A percentile compares a stretch with the other conserved stretches of the same genome.
phyloP scores from a whole-genome alignment of 805 yeast genomes.

The baker's yeast (Saccharomyces cerevisiae) region DNA sequence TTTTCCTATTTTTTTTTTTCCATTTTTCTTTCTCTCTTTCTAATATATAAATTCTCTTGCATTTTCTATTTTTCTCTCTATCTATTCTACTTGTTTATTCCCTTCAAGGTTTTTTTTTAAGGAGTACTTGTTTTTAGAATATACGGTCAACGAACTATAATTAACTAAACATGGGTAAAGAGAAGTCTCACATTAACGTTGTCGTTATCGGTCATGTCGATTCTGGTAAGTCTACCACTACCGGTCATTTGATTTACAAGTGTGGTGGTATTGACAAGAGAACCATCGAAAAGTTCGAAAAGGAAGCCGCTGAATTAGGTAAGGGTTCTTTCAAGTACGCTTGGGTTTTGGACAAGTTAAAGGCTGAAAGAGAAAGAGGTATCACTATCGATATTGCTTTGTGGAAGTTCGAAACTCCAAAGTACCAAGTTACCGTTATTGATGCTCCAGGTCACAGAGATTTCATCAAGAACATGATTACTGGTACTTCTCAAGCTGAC shows the following conservation, averaged over 20 bases:
- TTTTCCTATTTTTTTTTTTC: background rate
- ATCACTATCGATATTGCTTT: conserved; percentile 90
- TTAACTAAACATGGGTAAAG: conserved; percentile 63
- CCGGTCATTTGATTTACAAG: conserved; percentile 98
- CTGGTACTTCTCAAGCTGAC: conserved; percentile 93
- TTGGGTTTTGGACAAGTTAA: conserved; percentile 91
- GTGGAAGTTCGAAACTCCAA: conserved; percentile 89
- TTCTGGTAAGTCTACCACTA: conserved; percentile 97
- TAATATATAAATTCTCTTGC: background rate
- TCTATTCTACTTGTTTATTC: background rate
- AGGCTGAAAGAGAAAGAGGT: conserved; percentile 97
- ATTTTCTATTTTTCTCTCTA: background rate
- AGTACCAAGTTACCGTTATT: conserved; percentile 81
- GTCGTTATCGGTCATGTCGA: conserved; percentile 99
- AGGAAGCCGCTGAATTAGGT: conserved; percentile 96
- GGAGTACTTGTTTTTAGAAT: background rate
- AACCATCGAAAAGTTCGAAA: conserved; percentile 96
- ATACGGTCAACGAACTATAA: conserved; percentile 9
- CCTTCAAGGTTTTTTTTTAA: background rate
- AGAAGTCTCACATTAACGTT: conserved; percentile 96
- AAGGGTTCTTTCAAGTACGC: conserved; percentile 97
- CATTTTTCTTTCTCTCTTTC: background rate
- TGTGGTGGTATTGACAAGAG: conserved; percentile 99
- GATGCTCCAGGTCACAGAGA: conserved; percentile 97
- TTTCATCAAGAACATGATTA: conserved; percentile 92